Percentiles rank a stretch among this genome's conserved stretches.
These are phyloP conservation scores for Uronychia setigera DNA, from an alignment of 73 alveolate genomes.

Conservation along the genomic window DNA sequence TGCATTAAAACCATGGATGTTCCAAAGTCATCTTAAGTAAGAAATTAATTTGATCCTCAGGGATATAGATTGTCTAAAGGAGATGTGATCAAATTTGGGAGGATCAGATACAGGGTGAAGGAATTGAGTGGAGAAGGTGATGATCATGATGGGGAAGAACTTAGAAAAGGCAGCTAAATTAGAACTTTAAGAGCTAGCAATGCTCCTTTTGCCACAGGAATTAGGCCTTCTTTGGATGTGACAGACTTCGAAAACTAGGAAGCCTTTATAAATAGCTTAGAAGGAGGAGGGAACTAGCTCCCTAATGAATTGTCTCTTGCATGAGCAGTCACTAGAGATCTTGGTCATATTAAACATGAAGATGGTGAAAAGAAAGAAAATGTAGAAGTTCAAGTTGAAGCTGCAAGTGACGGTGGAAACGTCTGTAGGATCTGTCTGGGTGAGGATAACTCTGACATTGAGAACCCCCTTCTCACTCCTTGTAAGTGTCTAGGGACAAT, in stretches of 20 bases:
- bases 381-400: not conserved
- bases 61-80: constrained; percentile 22
- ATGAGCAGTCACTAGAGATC: not conserved
- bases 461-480: constrained; percentile 64
- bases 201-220: too few relatives aligned
- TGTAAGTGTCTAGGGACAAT: constrained; percentile 67
- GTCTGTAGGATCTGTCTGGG: constrained; percentile 68
- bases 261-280: not conserved
- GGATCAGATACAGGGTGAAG: constrained; percentile 15
- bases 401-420: constrained; percentile 4
- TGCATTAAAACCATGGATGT: not conserved
- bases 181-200: not conserved
- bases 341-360: not conserved
- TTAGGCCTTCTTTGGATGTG: not conserved
- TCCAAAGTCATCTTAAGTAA: not conserved
- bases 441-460: constrained; percentile 30
- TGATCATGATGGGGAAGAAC: not conserved
- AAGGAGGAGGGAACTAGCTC: not conserved
- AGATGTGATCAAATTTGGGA: constrained; percentile 24
- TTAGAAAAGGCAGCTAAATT: not conserved
- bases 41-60: not conserved
- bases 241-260: not conserved
- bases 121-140: constrained; percentile 16
- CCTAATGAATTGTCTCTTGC: too few relatives aligned
- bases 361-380: not conserved